Conservation (phyloP, 208 protist species). For the Wallacemonas sp. region DNA sequence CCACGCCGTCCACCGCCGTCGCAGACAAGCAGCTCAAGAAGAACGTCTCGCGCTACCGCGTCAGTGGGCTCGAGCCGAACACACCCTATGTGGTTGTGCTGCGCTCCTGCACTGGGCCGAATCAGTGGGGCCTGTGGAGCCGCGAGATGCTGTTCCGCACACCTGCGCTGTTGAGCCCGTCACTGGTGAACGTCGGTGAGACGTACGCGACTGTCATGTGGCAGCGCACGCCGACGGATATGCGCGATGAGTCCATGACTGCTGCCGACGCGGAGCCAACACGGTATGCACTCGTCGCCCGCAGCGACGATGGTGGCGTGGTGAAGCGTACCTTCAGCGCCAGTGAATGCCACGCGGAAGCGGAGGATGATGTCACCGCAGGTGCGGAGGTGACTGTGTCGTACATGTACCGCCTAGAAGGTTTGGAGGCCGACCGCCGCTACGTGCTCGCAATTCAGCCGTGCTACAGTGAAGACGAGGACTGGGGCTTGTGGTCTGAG, state of each 20-base stretch:
- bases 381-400: slow-evolving; percentile 14
- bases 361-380: neutral
- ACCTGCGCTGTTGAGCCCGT: slow-evolving; percentile 46
- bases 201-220: slow-evolving; percentile 76
- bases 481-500: slow-evolving; percentile 85
- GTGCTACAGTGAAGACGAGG: slow-evolving; percentile 63
- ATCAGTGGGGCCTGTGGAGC: slow-evolving; percentile 88
- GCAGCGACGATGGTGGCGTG: slow-evolving; percentile 2
- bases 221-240: slow-evolving; percentile 50
- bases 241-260: slow-evolving; percentile 15
- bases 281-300: slow-evolving; percentile 32
- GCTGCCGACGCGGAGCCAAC: slow-evolving; percentile 21
- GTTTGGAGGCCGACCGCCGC: slow-evolving; percentile 60
- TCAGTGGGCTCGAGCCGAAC: slow-evolving; percentile 55
- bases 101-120: slow-evolving; percentile 59
- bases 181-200: slow-evolving; percentile 62
- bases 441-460: slow-evolving; percentile 89
- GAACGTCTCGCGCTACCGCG: slow-evolving; percentile 55
- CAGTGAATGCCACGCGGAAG: neutral
- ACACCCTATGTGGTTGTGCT: slow-evolving; percentile 84
- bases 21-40: slow-evolving; percentile 88
- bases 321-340: slow-evolving; percentile 4
- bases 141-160: slow-evolving; percentile 77
- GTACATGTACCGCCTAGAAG: slow-evolving; percentile 49
- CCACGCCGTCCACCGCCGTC: slow-evolving; percentile 71